Evolutionary conservation across 306 rosid genomes (phyloP).

Genomic region (Pueraria montana): DNA sequence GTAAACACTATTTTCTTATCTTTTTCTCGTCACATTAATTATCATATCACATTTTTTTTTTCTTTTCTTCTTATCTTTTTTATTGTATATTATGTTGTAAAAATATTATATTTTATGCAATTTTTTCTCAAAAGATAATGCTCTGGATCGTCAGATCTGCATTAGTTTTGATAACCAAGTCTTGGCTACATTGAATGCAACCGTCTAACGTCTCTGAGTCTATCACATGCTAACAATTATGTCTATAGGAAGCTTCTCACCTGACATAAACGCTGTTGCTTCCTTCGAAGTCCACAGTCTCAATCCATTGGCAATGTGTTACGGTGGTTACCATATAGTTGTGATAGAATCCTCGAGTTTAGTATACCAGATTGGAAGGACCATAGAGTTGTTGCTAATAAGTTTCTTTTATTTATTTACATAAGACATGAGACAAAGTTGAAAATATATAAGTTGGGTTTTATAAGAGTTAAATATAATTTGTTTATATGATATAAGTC

Average conservation of each 20-base stretch:
- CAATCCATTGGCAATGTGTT: not conserved
- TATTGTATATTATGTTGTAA: too few species aligned
- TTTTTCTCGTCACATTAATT: too few species aligned
- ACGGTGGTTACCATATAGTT: not conserved
- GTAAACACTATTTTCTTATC: too few species aligned
- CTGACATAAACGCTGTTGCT: not conserved
- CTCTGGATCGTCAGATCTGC: not conserved
- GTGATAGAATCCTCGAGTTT: not conserved
- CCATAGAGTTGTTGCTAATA: not conserved
- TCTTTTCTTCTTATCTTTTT: too few species aligned
- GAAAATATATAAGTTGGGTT: too few species aligned
- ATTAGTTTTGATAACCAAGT: not conserved
- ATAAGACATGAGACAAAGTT: too few species aligned
- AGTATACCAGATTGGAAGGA: not conserved
- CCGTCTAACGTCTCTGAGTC: not conserved
- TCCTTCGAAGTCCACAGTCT: slow-evolving; percentile 11
- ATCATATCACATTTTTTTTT: too few species aligned
- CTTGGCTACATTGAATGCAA: slow-evolving; percentile 25
- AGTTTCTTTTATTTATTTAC: slow-evolving; percentile 10
- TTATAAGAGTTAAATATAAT: too few species aligned
- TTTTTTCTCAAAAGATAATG: not conserved
- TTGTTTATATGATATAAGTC: too few species aligned
- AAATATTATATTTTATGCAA: too few species aligned
- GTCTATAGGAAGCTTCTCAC: not conserved
- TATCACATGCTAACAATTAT: not conserved